Conservation (phyloP, 768 basidiomycete species). For the Epithele typhae region DNA sequence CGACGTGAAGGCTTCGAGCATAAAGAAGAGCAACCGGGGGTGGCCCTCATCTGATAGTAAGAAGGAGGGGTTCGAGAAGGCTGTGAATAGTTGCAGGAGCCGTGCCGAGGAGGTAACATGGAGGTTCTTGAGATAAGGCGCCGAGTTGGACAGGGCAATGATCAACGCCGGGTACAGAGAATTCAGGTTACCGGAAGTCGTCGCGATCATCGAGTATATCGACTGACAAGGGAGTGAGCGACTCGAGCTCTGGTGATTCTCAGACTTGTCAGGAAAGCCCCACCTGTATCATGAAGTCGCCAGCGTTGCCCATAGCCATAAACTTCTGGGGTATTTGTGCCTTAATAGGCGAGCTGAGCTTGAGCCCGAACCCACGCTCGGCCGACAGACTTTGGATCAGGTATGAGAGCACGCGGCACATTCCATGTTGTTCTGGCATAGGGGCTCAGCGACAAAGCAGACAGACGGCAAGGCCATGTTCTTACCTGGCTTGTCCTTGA, state of each 20-base stretch:
- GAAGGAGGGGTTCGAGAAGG: slow-evolving; percentile 88
- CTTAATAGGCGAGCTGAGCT: slow-evolving; percentile 61
- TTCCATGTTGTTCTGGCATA: slow-evolving; percentile 76
- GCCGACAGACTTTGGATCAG: slow-evolving; percentile 89
- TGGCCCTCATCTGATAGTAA: slow-evolving; percentile 93
- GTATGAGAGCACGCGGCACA: slow-evolving; percentile 87
- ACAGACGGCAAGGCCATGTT: neutral
- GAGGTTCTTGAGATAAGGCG: slow-evolving; percentile 81
- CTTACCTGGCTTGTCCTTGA: slow-evolving; percentile 89
- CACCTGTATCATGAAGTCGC: slow-evolving; percentile 87
- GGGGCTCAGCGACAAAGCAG: neutral
- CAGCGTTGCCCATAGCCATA: slow-evolving; percentile 65
- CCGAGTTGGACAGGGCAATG: slow-evolving; percentile 83
- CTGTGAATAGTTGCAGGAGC: slow-evolving; percentile 83
- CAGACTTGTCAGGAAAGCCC: no score
- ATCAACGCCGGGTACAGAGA: slow-evolving; percentile 90
- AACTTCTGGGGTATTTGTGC: slow-evolving; percentile 73
- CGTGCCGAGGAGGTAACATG: slow-evolving; percentile 78
- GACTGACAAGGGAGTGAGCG: no score
- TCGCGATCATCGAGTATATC: slow-evolving; percentile 86
- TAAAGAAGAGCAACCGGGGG: slow-evolving; percentile 87
- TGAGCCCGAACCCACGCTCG: slow-evolving; percentile 71
- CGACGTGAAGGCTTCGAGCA: slow-evolving; percentile 92
- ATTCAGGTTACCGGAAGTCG: slow-evolving; percentile 75
- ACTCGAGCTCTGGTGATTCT: no score